A percentile compares a stretch with the other conserved stretches of the same genome.
These are phyloP conservation scores for Podaxis carcinomalis DNA, from an alignment of 768 basidiomycete species.

Conservation along the genomic window DNA sequence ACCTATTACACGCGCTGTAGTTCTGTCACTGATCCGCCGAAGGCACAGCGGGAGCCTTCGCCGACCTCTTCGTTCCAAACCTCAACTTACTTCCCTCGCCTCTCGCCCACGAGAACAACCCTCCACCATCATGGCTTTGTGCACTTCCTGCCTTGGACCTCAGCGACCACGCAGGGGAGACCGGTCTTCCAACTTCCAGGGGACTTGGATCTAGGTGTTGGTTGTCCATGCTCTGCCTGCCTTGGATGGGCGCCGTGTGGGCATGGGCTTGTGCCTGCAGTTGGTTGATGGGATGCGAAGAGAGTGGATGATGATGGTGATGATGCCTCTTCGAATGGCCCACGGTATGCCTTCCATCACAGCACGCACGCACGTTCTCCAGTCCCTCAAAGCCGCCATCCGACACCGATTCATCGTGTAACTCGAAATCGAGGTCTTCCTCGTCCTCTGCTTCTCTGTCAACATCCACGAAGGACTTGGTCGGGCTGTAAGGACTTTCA, in stretches of 20 bases:
- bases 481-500: constrained; percentile 75
- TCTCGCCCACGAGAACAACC: constrained; percentile 67
- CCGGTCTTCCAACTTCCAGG: constrained; percentile 52
- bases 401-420: constrained; percentile 67
- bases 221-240: constrained; percentile 40
- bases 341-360: constrained; percentile 84
- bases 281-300: constrained; percentile 18
- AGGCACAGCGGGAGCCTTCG: constrained; percentile 37
- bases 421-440: constrained; percentile 77
- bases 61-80: constrained; percentile 67
- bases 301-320: constrained; percentile 58
- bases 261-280: constrained; percentile 9
- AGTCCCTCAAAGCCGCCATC: constrained; percentile 87
- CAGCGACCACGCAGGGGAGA: constrained; percentile 83
- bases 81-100: constrained; percentile 62
- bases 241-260: constrained; percentile 25
- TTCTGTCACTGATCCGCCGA: constrained; percentile 10
- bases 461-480: constrained; percentile 62
- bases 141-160: constrained; percentile 76
- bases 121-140: constrained; percentile 58
- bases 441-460: constrained; percentile 21
- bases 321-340: constrained; percentile 54
- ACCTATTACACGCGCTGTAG: neutral
- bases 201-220: constrained; percentile 46
- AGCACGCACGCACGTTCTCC: constrained; percentile 93